phyloP scores from a whole-genome alignment of 495 filamentous ascomycete genomes.

The Xylaria curta region DNA sequence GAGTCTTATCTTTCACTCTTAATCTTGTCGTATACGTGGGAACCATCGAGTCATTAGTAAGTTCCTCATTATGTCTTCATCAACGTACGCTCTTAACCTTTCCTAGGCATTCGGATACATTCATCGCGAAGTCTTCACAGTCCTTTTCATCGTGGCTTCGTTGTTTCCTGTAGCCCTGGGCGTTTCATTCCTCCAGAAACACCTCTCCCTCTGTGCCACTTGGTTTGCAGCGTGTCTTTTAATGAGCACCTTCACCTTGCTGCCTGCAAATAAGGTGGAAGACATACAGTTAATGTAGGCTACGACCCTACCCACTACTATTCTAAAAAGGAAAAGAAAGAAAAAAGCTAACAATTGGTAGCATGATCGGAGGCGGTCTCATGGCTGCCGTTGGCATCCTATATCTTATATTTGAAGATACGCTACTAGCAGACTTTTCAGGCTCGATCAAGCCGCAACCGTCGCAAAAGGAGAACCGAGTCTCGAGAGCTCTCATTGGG shows the following conservation, averaged over 20 bases:
- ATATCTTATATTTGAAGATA: slow-evolving; percentile 84
- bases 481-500: slow-evolving; percentile 52
- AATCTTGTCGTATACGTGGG: slow-evolving; percentile 71
- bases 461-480: slow-evolving; percentile 34
- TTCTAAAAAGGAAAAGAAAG: slow-evolving; percentile 21
- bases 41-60: slow-evolving; percentile 82
- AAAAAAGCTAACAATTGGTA: slow-evolving; percentile 49
- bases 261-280: slow-evolving; percentile 87
- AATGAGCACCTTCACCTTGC: slow-evolving; percentile 91
- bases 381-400: slow-evolving; percentile 81
- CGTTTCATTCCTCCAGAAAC: slow-evolving; percentile 67
- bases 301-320: background rate
- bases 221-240: slow-evolving; percentile 79
- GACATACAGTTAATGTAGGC: slow-evolving; percentile 77
- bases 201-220: slow-evolving; percentile 66
- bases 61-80: slow-evolving; percentile 36
- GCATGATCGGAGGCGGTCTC: slow-evolving; percentile 74
- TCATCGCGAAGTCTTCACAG: slow-evolving; percentile 83
- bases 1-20: slow-evolving; percentile 62
- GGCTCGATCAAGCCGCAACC: slow-evolving; percentile 36
- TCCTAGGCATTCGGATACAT: slow-evolving; percentile 77
- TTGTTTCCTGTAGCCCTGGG: slow-evolving; percentile 84
- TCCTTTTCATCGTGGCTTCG: slow-evolving; percentile 74
- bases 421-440: slow-evolving; percentile 59
- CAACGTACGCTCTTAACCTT: slow-evolving; percentile 35